Evolutionary conservation across 2,329 filamentous ascomycete genomes (phyloP).

Genomic region (Calonectria fujianensis): DNA sequence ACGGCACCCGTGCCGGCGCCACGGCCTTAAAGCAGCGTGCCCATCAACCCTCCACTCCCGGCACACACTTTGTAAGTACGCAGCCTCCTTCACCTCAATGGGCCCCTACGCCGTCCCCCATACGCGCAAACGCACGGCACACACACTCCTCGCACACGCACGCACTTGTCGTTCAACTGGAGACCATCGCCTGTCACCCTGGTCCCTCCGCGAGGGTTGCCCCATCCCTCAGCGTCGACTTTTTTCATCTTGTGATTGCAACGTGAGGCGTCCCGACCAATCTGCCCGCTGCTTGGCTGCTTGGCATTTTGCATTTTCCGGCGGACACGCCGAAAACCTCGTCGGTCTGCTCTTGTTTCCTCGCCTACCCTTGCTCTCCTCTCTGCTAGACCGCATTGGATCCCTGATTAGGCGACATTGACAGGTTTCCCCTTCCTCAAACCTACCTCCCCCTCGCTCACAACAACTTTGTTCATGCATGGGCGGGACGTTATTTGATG

Average conservation of each 20-base stretch:
- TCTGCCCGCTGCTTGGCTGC: constrained; percentile 35
- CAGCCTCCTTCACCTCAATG: constrained; percentile 13
- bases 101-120: constrained; percentile 1
- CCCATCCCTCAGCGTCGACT: constrained; percentile 22
- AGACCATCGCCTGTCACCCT: constrained; percentile 24
- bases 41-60: constrained; percentile 28
- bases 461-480: constrained; percentile 29
- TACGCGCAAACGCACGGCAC: constrained; percentile 25
- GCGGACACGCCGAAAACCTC: constrained; percentile 15
- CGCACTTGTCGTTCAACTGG: constrained; percentile 24
- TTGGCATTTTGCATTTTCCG: constrained; percentile 28
- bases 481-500: constrained; percentile 28
- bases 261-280: constrained; percentile 33
- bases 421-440: constrained; percentile 1
- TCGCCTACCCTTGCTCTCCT: not conserved
- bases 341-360: not conserved
- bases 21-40: constrained; percentile 23
- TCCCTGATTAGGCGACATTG: constrained; percentile 24
- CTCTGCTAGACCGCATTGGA: not conserved
- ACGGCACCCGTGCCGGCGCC: constrained; percentile 21
- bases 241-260: constrained; percentile 30
- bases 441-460: constrained; percentile 4
- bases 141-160: constrained; percentile 8
- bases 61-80: constrained; percentile 32
- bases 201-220: constrained; percentile 9